Evolutionary conservation across 1,284 basidiomycete species (phyloP).

Genomic region (Cutaneotrichosporon cavernicola): DNA sequence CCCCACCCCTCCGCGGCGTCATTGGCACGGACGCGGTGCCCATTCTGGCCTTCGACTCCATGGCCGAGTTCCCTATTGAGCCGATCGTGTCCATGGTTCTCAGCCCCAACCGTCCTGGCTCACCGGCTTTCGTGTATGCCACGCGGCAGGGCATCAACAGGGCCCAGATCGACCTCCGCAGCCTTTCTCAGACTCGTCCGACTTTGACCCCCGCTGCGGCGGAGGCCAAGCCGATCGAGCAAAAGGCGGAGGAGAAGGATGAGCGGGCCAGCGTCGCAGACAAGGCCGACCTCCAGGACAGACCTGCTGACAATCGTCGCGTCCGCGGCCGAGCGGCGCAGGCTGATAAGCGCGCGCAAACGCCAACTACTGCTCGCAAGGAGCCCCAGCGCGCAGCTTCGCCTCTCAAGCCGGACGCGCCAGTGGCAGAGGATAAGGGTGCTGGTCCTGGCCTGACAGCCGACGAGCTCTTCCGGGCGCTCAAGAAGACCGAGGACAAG

Average conservation of each 20-base stretch:
- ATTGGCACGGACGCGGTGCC: slow-evolving; percentile 13
- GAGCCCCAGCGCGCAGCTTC: slow-evolving; percentile 7
- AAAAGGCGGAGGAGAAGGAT: slow-evolving; percentile 17
- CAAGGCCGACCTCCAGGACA: background rate
- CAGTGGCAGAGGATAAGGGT: background rate
- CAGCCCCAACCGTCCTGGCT: slow-evolving; percentile 21
- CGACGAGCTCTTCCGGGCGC: slow-evolving; percentile 20
- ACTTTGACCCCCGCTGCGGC: slow-evolving; percentile 1
- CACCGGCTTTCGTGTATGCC: slow-evolving; percentile 33
- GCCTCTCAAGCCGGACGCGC: background rate
- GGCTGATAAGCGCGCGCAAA: background rate
- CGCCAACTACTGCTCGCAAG: background rate
- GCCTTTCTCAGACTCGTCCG: background rate
- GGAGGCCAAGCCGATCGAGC: slow-evolving; percentile 4
- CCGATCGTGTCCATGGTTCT: slow-evolving; percentile 34
- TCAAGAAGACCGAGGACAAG: slow-evolving; percentile 38
- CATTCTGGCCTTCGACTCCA: slow-evolving; percentile 31
- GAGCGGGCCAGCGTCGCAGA: background rate
- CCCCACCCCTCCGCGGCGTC: slow-evolving; percentile 33
- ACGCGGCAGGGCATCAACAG: slow-evolving; percentile 36
- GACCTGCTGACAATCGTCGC: background rate
- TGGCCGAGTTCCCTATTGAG: slow-evolving; percentile 39
- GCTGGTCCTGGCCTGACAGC: slow-evolving; percentile 6
- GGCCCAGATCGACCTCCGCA: slow-evolving; percentile 26
- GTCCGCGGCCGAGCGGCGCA: background rate